Conservation (phyloP, 2,329 filamentous ascomycete species). For the Trichophyton schoenleinii region DNA sequence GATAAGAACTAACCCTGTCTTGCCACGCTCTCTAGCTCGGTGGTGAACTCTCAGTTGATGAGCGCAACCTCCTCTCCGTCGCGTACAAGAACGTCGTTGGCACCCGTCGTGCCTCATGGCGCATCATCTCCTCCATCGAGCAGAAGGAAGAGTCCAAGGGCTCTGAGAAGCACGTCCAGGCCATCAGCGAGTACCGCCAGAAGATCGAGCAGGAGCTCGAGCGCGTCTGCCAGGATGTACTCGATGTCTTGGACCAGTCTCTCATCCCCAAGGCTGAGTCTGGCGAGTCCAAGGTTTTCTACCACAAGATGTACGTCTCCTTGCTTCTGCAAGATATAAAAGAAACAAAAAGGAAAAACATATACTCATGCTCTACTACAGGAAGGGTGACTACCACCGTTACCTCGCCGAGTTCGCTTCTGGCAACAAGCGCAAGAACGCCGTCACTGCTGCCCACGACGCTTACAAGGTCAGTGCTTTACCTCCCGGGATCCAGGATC, state of each 20-base stretch:
- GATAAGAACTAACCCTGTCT: slow-evolving; percentile 13
- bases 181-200: slow-evolving; percentile 93
- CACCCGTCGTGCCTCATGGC: slow-evolving; percentile 94
- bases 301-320: slow-evolving; percentile 90
- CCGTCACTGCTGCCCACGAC: slow-evolving; percentile 77
- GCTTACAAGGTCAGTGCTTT: slow-evolving; percentile 72
- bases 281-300: slow-evolving; percentile 99
- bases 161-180: slow-evolving; percentile 81
- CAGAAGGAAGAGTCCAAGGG: slow-evolving; percentile 99
- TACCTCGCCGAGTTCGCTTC: slow-evolving; percentile 89
- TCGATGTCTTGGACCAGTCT: slow-evolving; percentile 83
- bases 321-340: background rate
- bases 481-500: background rate
- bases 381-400: slow-evolving; percentile 96
- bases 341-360: slow-evolving; percentile 2
- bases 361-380: slow-evolving; percentile 27
- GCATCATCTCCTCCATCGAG: slow-evolving; percentile 99
- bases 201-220: slow-evolving; percentile 97
- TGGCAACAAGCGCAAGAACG: slow-evolving; percentile 81
- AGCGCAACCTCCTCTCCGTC: slow-evolving; percentile 87
- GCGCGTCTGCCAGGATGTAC: slow-evolving; percentile 95
- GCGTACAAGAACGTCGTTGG: slow-evolving; percentile 99
- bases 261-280: slow-evolving; percentile 92
- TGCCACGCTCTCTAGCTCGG: slow-evolving; percentile 38
- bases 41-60: slow-evolving; percentile 56